phyloP scores from a whole-genome alignment of 2,329 filamentous ascomycete species.

The Claviceps pusilla region DNA sequence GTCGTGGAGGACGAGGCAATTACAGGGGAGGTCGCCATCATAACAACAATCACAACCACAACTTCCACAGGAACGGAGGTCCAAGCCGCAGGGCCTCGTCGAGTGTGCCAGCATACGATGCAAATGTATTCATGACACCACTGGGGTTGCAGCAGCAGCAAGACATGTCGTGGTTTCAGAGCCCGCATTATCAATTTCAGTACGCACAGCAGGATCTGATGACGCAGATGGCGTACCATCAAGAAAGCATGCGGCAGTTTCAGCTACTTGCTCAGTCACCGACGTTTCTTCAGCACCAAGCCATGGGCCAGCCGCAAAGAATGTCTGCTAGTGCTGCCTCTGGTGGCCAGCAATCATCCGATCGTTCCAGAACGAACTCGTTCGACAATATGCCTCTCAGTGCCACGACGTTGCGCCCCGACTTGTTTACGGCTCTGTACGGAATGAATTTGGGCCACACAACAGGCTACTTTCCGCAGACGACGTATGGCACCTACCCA shows the following conservation, averaged over 20 bases:
- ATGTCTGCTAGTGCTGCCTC: conserved; percentile 13
- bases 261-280: conserved; percentile 22
- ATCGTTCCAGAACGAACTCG: conserved; percentile 46
- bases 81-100: conserved; percentile 38
- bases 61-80: conserved; percentile 15
- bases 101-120: conserved; percentile 34
- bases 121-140: conserved; percentile 29
- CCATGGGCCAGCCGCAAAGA: conserved; percentile 19
- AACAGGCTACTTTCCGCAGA: conserved; percentile 29
- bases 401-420: conserved; percentile 38
- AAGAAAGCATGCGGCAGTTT: conserved; percentile 22
- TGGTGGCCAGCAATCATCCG: conserved; percentile 19
- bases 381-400: conserved; percentile 46
- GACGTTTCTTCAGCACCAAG: conserved; percentile 22
- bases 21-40: conserved; percentile 34
- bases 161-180: conserved; percentile 36
- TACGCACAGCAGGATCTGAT: conserved; percentile 25
- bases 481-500: conserved; percentile 37
- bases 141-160: conserved; percentile 27
- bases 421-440: conserved; percentile 37
- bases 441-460: conserved; percentile 25
- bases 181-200: conserved; percentile 25
- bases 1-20: conserved; percentile 33
- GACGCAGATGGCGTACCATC: conserved; percentile 25
- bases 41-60: conserved; percentile 25